phyloP scores from a whole-genome alignment of 805 yeast species.

The Candida quercuum region DNA sequence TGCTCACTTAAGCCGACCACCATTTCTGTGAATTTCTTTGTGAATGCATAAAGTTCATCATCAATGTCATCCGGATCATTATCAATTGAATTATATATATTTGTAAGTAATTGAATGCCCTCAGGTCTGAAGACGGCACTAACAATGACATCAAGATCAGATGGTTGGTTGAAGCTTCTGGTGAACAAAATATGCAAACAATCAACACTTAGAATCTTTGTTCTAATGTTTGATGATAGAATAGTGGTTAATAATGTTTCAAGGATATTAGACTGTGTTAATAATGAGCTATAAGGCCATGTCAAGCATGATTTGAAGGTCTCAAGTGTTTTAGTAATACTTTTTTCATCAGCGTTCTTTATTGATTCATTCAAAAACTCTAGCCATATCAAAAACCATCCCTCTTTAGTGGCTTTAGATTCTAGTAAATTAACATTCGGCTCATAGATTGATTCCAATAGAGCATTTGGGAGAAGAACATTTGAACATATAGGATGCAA shows the following conservation, averaged over 20 bases:
- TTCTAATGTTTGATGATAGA: constrained; percentile 52
- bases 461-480: constrained; percentile 65
- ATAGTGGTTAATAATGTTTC: constrained; percentile 57
- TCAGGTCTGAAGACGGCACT: constrained; percentile 71
- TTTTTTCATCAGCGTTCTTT: constrained; percentile 34
- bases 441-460: constrained; percentile 60
- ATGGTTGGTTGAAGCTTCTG: constrained; percentile 57
- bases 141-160: constrained; percentile 72
- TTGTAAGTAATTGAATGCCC: constrained; percentile 65
- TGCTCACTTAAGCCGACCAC: constrained; percentile 81
- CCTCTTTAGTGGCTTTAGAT: constrained; percentile 67
- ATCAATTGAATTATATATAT: constrained; percentile 49
- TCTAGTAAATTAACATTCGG: constrained; percentile 55
- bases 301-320: constrained; percentile 85
- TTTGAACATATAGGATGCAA: constrained; percentile 81
- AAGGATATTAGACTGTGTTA: constrained; percentile 62
- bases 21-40: constrained; percentile 91
- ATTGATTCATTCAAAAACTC: constrained; percentile 41
- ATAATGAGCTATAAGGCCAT: constrained; percentile 81
- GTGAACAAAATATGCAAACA: constrained; percentile 87
- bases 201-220: constrained; percentile 82
- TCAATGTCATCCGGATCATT: constrained; percentile 69
- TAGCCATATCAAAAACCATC: constrained; percentile 87
- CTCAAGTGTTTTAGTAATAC: constrained; percentile 65
- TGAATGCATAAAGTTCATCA: constrained; percentile 72